phyloP scores from a whole-genome alignment of 805 yeast genomes.

The Metschnikowia aberdeeniae region DNA sequence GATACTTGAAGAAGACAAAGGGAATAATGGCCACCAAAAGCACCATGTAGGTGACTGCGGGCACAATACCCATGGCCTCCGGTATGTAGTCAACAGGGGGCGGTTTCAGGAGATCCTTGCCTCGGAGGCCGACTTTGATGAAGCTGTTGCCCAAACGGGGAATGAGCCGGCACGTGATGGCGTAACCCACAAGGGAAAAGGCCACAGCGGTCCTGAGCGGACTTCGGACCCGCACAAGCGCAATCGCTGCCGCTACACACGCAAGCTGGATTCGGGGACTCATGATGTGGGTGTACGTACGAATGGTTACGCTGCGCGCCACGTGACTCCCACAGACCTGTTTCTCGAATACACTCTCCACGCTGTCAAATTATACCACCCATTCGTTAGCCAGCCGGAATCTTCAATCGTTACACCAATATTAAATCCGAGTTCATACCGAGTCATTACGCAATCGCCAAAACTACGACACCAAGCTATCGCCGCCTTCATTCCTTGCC shows the following conservation, averaged over 20 bases:
- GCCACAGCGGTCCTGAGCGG: slow-evolving; percentile 63
- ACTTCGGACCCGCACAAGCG: slow-evolving; percentile 22
- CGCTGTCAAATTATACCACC: no score
- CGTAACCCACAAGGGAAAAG: slow-evolving; percentile 63
- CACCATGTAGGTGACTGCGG: slow-evolving; percentile 76
- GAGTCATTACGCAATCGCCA: no score
- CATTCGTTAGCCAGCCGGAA: no score
- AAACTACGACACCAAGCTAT: no score
- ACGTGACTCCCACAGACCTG: no score
- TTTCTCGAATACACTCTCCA: no score
- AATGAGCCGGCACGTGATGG: slow-evolving; percentile 54
- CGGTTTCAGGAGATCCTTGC: slow-evolving; percentile 77
- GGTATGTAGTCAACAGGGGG: slow-evolving; percentile 66
- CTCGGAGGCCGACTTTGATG: slow-evolving; percentile 74
- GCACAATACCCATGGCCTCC: slow-evolving; percentile 89
- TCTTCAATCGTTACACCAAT: no score
- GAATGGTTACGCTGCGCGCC: no score
- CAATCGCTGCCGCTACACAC: slow-evolving; percentile 10
- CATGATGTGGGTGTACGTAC: not conserved
- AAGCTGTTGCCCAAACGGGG: slow-evolving; percentile 68
- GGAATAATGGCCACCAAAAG: slow-evolving; percentile 85
- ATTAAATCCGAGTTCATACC: no score
- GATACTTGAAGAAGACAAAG: slow-evolving; percentile 70
- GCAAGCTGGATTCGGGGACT: slow-evolving; percentile 5
- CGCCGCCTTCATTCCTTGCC: no score